phyloP scores from a whole-genome alignment of 129 eudicot genomes.

The Helianthus tuberosus region DNA sequence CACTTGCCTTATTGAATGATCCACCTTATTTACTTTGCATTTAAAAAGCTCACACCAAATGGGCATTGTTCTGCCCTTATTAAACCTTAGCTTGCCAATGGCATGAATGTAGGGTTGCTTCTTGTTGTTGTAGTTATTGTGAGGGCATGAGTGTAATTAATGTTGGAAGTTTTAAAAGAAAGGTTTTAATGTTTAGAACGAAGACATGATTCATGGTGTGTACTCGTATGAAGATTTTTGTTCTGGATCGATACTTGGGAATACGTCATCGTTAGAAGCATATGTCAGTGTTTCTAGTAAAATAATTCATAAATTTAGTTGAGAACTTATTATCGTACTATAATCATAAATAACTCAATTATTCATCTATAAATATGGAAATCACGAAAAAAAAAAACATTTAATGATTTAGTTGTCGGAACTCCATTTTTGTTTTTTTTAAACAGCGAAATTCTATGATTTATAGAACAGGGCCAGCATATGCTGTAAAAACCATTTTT shows the following conservation, averaged over 20 bases:
- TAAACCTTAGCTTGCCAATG: constrained; percentile 41
- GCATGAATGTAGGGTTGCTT: constrained; percentile 42
- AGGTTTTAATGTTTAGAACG: not conserved
- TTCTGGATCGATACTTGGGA: not conserved
- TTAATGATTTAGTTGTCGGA: not conserved
- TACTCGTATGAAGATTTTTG: not conserved
- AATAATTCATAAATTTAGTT: not conserved
- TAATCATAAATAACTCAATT: not conserved
- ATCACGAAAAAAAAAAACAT: too few species aligned
- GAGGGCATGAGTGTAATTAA: constrained; percentile 14
- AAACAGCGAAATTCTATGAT: too few species aligned
- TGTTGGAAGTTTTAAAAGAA: not conserved
- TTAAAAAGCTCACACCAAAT: constrained; percentile 55
- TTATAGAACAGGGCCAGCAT: too few species aligned
- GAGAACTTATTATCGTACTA: not conserved
- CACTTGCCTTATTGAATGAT: constrained; percentile 48
- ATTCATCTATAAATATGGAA: too few species aligned
- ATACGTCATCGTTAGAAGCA: not conserved
- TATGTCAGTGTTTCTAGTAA: not conserved
- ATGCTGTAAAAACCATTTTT: too few species aligned
- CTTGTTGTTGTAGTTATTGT: constrained; percentile 42
- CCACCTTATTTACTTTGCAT: constrained; percentile 43
- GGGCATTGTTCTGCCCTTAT: constrained; percentile 46
- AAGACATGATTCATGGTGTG: constrained; percentile 8
- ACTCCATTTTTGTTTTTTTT: too few species aligned